A percentile compares a stretch with the other conserved stretches of the same genome.
Conservation (phyloP, 768 basidiomycete genomes). For the Leucocoprinus birnbaumii region DNA sequence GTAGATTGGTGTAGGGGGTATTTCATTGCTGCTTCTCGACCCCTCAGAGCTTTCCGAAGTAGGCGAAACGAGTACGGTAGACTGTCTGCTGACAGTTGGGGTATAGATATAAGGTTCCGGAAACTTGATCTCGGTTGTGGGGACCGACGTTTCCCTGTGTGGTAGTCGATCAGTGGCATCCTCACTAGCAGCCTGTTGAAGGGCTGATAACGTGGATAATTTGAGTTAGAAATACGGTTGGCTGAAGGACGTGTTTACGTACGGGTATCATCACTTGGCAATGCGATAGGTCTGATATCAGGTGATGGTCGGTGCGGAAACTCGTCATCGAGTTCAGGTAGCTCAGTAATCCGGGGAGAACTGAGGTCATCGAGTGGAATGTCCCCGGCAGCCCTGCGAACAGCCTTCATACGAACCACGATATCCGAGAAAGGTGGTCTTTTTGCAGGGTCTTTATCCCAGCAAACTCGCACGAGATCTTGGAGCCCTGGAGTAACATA, state of each 20-base stretch:
- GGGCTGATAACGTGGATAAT: too few relatives aligned
- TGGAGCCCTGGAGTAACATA: conserved; percentile 34
- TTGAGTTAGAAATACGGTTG: too few relatives aligned
- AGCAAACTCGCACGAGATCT: conserved; percentile 46
- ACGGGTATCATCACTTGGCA: conserved; percentile 10
- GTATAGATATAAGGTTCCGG: conserved; percentile 34
- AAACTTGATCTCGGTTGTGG: conserved; percentile 26
- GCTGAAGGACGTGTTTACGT: too few relatives aligned
- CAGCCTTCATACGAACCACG: conserved; percentile 38
- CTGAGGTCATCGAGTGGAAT: conserved; percentile 22
- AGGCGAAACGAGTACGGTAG: conserved; percentile 28
- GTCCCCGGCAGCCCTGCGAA: conserved; percentile 34
- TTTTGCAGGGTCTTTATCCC: conserved; percentile 48
- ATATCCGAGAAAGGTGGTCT: conserved; percentile 54
- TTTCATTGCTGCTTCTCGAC: conserved; percentile 7
- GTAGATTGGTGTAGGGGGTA: conserved; percentile 16
- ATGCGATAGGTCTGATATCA: conserved; percentile 35
- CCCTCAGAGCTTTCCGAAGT: conserved; percentile 21
- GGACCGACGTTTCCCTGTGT: conserved; percentile 29
- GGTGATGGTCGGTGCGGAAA: conserved; percentile 23
- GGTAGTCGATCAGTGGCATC: not conserved
- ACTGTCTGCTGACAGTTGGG: conserved; percentile 23
- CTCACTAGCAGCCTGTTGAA: not conserved
- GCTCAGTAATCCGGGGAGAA: conserved; percentile 12
- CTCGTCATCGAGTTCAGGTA: conserved; percentile 4